A percentile compares a stretch with the other conserved stretches of the same genome.
These are phyloP conservation scores for Moesziomyces globuligerus DNA, from an alignment of 1,284 basidiomycete genomes.

Conservation along the genomic window DNA sequence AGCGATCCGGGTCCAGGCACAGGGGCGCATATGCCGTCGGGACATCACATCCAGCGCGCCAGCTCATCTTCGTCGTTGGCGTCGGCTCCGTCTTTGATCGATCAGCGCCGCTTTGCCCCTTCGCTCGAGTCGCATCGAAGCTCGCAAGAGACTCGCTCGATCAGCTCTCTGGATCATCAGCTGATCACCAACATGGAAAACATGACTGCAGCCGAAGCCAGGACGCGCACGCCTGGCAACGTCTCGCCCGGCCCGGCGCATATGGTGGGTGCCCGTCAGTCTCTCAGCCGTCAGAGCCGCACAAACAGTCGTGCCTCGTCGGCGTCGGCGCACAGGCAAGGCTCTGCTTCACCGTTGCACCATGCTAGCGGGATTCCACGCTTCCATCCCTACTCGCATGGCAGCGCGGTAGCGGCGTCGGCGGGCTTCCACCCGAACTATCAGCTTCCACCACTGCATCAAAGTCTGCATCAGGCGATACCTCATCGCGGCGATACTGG, in stretches of 20 bases:
- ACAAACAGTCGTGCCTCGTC: conserved; percentile 57
- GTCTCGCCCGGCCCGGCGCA: conserved; percentile 52
- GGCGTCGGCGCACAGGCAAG: conserved; percentile 55
- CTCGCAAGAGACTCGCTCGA: conserved; percentile 47
- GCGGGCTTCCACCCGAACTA: conserved; percentile 35
- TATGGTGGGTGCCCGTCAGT: conserved; percentile 43
- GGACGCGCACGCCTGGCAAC: conserved; percentile 47
- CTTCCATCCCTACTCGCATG: conserved; percentile 62
- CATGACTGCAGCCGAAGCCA: conserved; percentile 58
- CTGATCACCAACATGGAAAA: conserved; percentile 63
- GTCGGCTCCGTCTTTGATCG: conserved; percentile 48
- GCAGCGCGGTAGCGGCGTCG: conserved; percentile 30
- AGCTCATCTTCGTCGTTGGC: conserved; percentile 54
- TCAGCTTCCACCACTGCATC: conserved; percentile 46
- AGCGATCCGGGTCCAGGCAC: conserved; percentile 58
- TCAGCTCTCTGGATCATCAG: conserved; percentile 59
- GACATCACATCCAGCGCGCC: conserved; percentile 49
- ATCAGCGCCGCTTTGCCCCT: conserved; percentile 42
- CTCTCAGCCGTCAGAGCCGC: conserved; percentile 54
- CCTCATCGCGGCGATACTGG: conserved; percentile 15
- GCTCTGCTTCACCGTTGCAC: conserved; percentile 61
- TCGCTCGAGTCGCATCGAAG: conserved; percentile 51
- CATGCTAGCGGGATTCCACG: conserved; percentile 56
- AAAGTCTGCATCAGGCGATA: conserved; percentile 31
- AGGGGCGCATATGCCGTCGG: conserved; percentile 24